These are phyloP conservation scores for Paraurostyla sp. DNA, from an alignment of 73 alveolate species.

Conservation along the genomic window DNA sequence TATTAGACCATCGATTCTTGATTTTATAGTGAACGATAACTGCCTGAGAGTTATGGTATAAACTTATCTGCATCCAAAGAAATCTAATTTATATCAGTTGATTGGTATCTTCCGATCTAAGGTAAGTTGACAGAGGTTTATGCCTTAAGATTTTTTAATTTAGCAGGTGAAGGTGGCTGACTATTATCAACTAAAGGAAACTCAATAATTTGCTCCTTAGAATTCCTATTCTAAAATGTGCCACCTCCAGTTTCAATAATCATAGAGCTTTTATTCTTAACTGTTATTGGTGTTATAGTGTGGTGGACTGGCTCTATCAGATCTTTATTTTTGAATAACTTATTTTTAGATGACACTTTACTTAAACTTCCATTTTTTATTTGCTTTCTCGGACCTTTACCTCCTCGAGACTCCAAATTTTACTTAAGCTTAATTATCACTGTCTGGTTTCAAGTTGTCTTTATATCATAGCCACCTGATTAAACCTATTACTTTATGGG, in stretches of 20 bases:
- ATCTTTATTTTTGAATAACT: no score
- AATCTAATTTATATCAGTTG: not conserved
- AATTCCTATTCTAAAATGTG: no score
- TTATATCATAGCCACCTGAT: not conserved
- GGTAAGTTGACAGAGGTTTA: conserved; percentile 6
- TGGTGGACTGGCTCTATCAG: no score
- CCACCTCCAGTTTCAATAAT: no score
- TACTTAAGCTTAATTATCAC: not conserved
- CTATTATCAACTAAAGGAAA: not conserved
- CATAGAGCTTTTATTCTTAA: no score
- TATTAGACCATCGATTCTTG: not conserved
- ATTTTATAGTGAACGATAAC: not conserved
- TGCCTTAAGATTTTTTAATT: not conserved
- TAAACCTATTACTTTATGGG: not conserved
- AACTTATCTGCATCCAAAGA: conserved; percentile 32
- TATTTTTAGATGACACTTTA: no score
- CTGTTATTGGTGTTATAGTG: no score
- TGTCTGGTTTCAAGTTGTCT: not conserved
- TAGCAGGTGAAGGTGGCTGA: not conserved
- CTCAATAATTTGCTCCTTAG: no score
- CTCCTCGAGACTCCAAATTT: no score
- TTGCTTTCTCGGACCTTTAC: no score
- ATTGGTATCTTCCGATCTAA: not conserved
- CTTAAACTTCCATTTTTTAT: no score
- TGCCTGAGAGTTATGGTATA: conserved; percentile 1